phyloP scores from a whole-genome alignment of 2,329 filamentous ascomycete species.

The Davidsoniella eucalypti region DNA sequence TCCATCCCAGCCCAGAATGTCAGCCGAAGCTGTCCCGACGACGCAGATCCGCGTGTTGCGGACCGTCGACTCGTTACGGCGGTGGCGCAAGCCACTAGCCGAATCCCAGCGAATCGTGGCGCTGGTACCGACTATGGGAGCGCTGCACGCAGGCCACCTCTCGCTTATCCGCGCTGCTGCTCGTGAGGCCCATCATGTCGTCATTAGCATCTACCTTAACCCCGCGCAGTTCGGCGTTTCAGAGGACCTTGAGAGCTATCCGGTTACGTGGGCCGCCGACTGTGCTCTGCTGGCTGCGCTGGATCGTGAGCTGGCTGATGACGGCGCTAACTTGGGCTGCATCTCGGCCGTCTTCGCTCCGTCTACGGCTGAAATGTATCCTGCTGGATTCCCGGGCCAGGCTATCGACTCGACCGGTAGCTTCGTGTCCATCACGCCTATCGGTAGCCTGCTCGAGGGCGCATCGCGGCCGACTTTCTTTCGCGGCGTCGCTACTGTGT shows the following conservation, averaged over 20 bases:
- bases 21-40: conserved; percentile 32
- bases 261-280: conserved; percentile 75
- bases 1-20: no score
- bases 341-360: conserved; percentile 79
- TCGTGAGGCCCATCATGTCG: conserved; percentile 66
- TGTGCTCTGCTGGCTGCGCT: conserved; percentile 47
- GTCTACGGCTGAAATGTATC: conserved; percentile 72
- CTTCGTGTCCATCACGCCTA: conserved; percentile 80
- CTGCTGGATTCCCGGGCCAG: conserved; percentile 56
- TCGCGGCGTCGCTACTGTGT: conserved; percentile 86
- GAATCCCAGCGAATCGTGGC: conserved; percentile 57
- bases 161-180: conserved; percentile 74
- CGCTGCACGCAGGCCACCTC: conserved; percentile 81
- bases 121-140: conserved; percentile 94
- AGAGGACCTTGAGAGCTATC: conserved; percentile 81
- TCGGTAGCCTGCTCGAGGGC: conserved; percentile 70
- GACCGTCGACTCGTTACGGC: conserved; percentile 53
- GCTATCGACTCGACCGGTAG: conserved; percentile 62
- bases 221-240: conserved; percentile 85
- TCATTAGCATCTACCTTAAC: conserved; percentile 90
- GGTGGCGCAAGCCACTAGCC: conserved; percentile 50
- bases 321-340: conserved; percentile 43
- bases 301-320: conserved; percentile 53
- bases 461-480: conserved; percentile 84
- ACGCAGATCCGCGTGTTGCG: conserved; percentile 57